phyloP scores from a whole-genome alignment of 331 rosid species.

The Acacia pycnantha region DNA sequence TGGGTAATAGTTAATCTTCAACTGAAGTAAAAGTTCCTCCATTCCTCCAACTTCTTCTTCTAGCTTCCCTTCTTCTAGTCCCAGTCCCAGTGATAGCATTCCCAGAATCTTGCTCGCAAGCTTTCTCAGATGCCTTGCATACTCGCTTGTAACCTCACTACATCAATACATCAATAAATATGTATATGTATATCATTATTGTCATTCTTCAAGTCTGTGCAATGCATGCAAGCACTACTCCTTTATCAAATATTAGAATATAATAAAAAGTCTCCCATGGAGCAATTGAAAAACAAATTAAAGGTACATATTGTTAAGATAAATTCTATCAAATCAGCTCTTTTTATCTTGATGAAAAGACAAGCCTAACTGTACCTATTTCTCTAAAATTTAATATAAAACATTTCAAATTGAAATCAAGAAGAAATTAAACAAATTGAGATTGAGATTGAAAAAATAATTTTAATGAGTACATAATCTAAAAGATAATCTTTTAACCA shows the following conservation, averaged over 20 bases:
- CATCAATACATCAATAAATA: not conserved
- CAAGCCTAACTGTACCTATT: no score
- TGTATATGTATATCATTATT: not conserved
- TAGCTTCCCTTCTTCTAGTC: slow-evolving; percentile 73
- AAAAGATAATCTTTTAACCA: not conserved
- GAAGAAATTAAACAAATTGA: not conserved
- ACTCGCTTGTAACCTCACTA: slow-evolving; percentile 68
- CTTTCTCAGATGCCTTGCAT: slow-evolving; percentile 52
- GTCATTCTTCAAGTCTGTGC: not conserved
- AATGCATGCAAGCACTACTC: no score
- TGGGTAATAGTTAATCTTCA: slow-evolving; percentile 87
- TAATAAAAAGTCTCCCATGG: no score
- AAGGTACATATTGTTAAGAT: no score
- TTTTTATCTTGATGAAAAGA: no score
- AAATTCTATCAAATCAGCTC: no score
- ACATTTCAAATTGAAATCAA: not conserved
- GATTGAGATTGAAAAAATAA: not conserved
- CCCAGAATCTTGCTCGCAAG: slow-evolving; percentile 54
- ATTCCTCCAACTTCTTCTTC: slow-evolving; percentile 81
- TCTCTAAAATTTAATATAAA: not conserved
- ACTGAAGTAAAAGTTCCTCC: slow-evolving; percentile 71
- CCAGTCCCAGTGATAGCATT: slow-evolving; percentile 60
- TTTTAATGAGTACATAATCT: not conserved
- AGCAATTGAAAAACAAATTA: no score
- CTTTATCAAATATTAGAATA: no score